A percentile compares a stretch with the other conserved stretches of the same genome.
Conservation (phyloP, 306 rosid species). For the Dalbergia cultrata region DNA sequence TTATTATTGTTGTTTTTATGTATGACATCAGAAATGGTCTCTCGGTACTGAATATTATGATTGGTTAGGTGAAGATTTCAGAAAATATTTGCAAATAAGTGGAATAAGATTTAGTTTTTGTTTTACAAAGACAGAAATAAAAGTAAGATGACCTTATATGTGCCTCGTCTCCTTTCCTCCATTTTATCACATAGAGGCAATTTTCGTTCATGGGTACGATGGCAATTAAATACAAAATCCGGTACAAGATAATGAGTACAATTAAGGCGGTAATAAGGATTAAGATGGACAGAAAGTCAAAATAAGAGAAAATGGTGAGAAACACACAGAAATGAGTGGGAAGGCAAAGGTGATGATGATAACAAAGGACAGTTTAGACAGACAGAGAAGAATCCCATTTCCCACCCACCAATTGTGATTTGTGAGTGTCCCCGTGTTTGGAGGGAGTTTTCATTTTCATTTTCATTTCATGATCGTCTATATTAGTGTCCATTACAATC, state of each 20-base stretch:
- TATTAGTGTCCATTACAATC: not conserved
- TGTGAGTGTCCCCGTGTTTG: conserved; percentile 30
- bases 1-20: too few species aligned
- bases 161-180: not conserved
- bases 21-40: too few species aligned
- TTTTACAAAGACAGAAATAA: not conserved
- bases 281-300: conserved; percentile 48
- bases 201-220: conserved; percentile 17
- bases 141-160: not conserved
- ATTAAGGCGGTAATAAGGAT: conserved; percentile 18
- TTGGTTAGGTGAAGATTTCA: too few species aligned
- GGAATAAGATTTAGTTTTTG: not conserved
- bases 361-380: conserved; percentile 26
- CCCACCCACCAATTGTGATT: not conserved
- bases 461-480: not conserved
- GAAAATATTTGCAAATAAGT: not conserved
- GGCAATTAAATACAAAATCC: conserved; percentile 19
- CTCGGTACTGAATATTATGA: too few species aligned
- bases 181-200: not conserved
- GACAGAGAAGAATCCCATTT: conserved; percentile 40
- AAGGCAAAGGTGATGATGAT: not conserved
- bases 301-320: conserved; percentile 12
- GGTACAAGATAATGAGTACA: conserved; percentile 22
- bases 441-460: conserved; percentile 29
- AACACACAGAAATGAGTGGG: conserved; percentile 33